phyloP scores from a whole-genome alignment of 2,329 filamentous ascomycete species.

The Aspergillus luchuensis region DNA sequence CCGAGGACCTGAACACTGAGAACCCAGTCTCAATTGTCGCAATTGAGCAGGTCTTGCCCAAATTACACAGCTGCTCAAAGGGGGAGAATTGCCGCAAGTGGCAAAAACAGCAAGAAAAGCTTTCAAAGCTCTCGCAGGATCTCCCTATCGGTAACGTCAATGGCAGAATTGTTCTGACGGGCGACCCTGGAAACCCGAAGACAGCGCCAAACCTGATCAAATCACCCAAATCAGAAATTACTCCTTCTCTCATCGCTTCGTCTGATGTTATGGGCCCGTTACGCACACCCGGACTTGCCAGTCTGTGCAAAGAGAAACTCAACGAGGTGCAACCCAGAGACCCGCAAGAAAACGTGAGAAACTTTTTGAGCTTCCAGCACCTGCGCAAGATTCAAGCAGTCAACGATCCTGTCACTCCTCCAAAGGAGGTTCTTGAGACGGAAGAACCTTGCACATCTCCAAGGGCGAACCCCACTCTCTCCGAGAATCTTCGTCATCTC shows the following conservation, averaged over 20 bases:
- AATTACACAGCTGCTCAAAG: constrained; percentile 80
- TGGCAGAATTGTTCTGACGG: constrained; percentile 70
- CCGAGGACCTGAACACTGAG: constrained; percentile 45
- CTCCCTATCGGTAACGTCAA: constrained; percentile 74
- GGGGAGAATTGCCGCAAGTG: constrained; percentile 84
- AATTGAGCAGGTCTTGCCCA: constrained; percentile 85
- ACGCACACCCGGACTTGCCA: constrained; percentile 62
- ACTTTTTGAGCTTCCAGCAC: constrained; percentile 86
- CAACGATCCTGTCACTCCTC: constrained; percentile 15
- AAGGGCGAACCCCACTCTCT: constrained; percentile 20
- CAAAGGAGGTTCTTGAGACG: constrained; percentile 10
- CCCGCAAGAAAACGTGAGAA: constrained; percentile 88
- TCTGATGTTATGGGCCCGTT: constrained; percentile 80
- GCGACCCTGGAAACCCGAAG: constrained; percentile 75
- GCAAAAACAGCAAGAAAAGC: constrained; percentile 75
- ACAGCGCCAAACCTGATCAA: constrained; percentile 62
- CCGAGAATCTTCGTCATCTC: constrained; percentile 56
- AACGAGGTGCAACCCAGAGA: constrained; percentile 71
- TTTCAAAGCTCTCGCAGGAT: constrained; percentile 73
- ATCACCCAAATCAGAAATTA: constrained; percentile 68
- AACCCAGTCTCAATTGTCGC: constrained; percentile 90
- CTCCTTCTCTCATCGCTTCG: constrained; percentile 83
- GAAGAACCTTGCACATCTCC: neutral
- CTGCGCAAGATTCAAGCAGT: constrained; percentile 30
- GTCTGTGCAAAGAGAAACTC: constrained; percentile 71